These are phyloP conservation scores for Dictyostelium capitatum DNA, from an alignment of 78 protist genomes.

Conservation along the genomic window DNA sequence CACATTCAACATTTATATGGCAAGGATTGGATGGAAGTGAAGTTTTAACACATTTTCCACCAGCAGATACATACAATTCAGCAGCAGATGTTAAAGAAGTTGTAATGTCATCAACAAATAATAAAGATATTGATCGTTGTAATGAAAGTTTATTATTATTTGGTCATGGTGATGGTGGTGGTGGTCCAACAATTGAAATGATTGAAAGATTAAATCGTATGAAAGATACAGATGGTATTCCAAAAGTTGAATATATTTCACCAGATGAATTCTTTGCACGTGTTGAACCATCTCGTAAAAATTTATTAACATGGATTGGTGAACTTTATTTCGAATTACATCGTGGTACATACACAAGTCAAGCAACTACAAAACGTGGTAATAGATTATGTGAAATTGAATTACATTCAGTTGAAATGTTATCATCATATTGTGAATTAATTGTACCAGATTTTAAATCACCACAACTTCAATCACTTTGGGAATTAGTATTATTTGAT, in stretches of 20 bases:
- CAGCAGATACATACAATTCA: constrained; percentile 88
- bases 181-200: constrained; percentile 88
- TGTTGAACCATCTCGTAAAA: constrained; percentile 7
- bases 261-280: constrained; percentile 68
- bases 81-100: constrained; percentile 76
- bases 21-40: constrained; percentile 92
- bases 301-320: constrained; percentile 81
- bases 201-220: constrained; percentile 31
- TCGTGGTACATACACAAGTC: constrained; percentile 92
- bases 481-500: constrained; percentile 85
- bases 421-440: constrained; percentile 20
- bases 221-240: constrained; percentile 52
- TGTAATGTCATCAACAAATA: constrained; percentile 36
- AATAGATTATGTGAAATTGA: constrained; percentile 84
- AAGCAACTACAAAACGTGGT: constrained; percentile 72
- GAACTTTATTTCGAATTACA: constrained; percentile 91
- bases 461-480: constrained; percentile 25
- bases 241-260: constrained; percentile 31
- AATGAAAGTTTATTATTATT: constrained; percentile 44
- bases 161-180: constrained; percentile 93
- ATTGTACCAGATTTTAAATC: background rate
- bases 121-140: constrained; percentile 78
- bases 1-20: constrained; percentile 87
- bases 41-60: constrained; percentile 92
- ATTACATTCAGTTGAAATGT: constrained; percentile 77